Evolutionary conservation across 139 green algal genomes (phyloP).

Genomic region (Deuterostichococcus epilithicus): DNA sequence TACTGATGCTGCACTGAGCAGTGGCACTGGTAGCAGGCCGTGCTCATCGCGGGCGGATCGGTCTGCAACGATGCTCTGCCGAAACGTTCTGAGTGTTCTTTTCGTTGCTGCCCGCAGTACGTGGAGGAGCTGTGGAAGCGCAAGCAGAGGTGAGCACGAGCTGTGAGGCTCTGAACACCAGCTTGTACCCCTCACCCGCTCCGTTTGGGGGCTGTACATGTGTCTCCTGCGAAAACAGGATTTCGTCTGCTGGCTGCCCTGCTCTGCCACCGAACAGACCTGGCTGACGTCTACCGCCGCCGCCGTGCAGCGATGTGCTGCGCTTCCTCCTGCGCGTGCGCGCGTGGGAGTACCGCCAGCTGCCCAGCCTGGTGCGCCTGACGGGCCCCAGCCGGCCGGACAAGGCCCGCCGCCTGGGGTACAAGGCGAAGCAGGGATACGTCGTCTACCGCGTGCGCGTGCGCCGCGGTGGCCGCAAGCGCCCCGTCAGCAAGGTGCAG

Average conservation of each 20-base stretch:
- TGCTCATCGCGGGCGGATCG: background rate
- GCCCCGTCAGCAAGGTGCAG: slow-evolving; percentile 87
- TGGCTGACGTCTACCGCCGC: no score
- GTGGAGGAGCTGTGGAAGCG: slow-evolving; percentile 96
- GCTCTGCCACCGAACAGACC: no score
- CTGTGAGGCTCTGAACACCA: no score
- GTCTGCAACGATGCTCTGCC: no score
- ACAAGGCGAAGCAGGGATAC: slow-evolving; percentile 97
- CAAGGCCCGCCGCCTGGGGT: slow-evolving; percentile 96
- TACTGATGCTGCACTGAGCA: background rate
- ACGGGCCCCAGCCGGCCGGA: slow-evolving; percentile 86
- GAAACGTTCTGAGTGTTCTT: no score
- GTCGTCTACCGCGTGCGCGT: slow-evolving; percentile 96
- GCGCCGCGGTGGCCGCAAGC: slow-evolving; percentile 94
- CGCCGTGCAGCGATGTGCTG: slow-evolving; percentile 89
- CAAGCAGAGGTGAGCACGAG: slow-evolving; percentile 92
- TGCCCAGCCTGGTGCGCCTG: slow-evolving; percentile 86
- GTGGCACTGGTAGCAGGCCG: no score
- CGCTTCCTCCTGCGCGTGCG: slow-evolving; percentile 98
- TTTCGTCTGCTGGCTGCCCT: no score
- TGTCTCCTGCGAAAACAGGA: no score
- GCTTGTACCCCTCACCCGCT: no score
- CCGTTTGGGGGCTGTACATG: no score
- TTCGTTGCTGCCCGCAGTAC: slow-evolving; percentile 71
- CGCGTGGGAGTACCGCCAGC: slow-evolving; percentile 99